Conservation (phyloP, 768 basidiomycete species). For the Suillus fuscotomentosus region DNA sequence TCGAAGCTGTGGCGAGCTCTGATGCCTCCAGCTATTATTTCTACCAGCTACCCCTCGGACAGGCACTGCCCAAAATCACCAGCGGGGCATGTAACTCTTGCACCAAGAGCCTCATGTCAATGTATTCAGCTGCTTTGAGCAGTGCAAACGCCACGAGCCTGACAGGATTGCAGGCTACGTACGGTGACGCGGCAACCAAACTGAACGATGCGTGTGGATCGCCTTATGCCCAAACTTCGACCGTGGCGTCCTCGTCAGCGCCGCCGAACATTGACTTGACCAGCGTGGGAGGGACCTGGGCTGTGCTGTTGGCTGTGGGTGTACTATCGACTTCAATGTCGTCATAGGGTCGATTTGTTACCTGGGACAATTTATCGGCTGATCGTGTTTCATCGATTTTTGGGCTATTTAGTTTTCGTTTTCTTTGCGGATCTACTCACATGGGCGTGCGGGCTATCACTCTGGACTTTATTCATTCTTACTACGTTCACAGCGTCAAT, state of each 20-base stretch:
- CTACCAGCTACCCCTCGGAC: conserved; percentile 66
- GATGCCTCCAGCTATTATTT: conserved; percentile 71
- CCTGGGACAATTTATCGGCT: not conserved
- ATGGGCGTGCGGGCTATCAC: not conserved
- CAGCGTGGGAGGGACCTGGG: conserved; percentile 9
- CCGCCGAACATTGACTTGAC: conserved; percentile 10
- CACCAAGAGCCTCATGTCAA: conserved; percentile 54
- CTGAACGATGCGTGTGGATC: conserved; percentile 52
- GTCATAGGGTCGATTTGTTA: not conserved
- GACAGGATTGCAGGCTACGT: conserved; percentile 45
- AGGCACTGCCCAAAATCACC: conserved; percentile 47
- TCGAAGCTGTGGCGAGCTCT: conserved; percentile 55
- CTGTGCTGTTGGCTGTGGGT: conserved; percentile 14
- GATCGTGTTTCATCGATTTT: not conserved
- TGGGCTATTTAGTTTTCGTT: not conserved
- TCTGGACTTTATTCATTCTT: not conserved
- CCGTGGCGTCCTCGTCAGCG: conserved; percentile 14
- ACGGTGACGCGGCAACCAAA: conserved; percentile 44
- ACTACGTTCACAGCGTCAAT: not conserved
- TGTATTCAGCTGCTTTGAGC: conserved; percentile 47
- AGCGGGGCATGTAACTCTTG: conserved; percentile 63
- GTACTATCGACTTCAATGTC: not conserved
- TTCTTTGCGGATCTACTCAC: conserved; percentile 1
- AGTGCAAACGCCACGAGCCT: conserved; percentile 32
- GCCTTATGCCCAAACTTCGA: conserved; percentile 36